Evolutionary conservation across 495 filamentous ascomycete species (phyloP).

Genomic region (Annulohypoxylon bovei): DNA sequence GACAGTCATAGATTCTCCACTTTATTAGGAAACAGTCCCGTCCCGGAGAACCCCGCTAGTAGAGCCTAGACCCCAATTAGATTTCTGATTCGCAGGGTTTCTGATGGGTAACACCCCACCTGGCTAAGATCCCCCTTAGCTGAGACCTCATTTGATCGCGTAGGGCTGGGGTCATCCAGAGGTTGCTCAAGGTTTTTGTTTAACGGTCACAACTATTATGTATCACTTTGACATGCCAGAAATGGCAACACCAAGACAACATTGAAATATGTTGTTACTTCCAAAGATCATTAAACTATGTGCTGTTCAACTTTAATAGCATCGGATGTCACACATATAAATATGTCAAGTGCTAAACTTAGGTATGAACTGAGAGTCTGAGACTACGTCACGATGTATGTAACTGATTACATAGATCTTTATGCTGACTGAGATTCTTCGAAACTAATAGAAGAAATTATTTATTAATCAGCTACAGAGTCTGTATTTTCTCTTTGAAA

Average conservation of each 20-base stretch:
- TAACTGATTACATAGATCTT: constrained; percentile 6
- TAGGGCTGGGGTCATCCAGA: constrained; percentile 16
- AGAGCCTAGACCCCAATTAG: constrained; percentile 29
- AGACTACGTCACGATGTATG: not conserved
- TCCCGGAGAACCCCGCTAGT: constrained; percentile 30
- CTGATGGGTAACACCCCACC: constrained; percentile 25
- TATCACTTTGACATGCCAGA: not conserved
- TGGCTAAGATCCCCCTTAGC: constrained; percentile 27
- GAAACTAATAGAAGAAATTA: constrained; percentile 20
- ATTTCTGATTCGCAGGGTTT: constrained; percentile 17
- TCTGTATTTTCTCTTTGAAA: not conserved
- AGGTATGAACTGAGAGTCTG: not conserved
- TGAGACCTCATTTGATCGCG: constrained; percentile 29
- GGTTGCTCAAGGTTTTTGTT: not conserved
- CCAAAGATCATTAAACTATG: not conserved
- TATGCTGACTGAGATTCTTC: constrained; percentile 26
- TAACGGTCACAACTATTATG: not conserved
- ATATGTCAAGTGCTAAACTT: not conserved
- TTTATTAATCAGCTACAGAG: not conserved
- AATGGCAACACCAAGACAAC: not conserved
- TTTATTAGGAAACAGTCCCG: constrained; percentile 30
- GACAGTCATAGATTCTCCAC: constrained; percentile 17
- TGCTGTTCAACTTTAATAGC: not conserved
- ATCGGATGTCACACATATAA: not conserved
- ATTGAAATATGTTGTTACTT: not conserved